phyloP scores from a whole-genome alignment of 352 stramenopile species.

The Phytophthora niederhauseri region DNA sequence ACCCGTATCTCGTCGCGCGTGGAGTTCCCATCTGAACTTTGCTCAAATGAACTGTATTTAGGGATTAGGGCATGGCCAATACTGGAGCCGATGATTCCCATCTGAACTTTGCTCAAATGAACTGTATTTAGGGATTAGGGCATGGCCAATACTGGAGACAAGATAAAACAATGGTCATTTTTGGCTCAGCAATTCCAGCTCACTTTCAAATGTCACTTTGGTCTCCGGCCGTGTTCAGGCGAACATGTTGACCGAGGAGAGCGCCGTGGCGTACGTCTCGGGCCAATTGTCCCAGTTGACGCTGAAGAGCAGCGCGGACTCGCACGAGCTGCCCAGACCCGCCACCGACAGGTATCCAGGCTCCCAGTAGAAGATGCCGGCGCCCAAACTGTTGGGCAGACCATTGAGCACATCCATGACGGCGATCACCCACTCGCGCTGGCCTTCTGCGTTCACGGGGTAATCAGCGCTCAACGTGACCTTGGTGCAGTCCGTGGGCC shows the following conservation, averaged over 20 bases:
- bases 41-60: neutral
- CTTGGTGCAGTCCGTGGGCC: constrained; percentile 29
- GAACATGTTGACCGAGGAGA: constrained; percentile 35
- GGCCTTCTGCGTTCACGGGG: constrained; percentile 26
- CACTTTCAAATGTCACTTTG: neutral
- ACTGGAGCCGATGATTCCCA: constrained; percentile 10
- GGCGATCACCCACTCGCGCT: constrained; percentile 34
- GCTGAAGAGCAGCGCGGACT: constrained; percentile 35
- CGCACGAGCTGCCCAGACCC: constrained; percentile 35
- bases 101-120: neutral
- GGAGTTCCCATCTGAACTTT: constrained; percentile 1
- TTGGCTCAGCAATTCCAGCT: neutral
- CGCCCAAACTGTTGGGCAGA: constrained; percentile 25
- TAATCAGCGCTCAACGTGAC: constrained; percentile 19
- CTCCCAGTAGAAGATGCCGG: constrained; percentile 44
- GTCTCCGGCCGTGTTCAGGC: constrained; percentile 1
- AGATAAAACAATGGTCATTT: constrained; percentile 3
- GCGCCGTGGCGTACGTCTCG: constrained; percentile 28
- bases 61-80: neutral
- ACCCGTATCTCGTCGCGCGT: no score
- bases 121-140: constrained; percentile 1
- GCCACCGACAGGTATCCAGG: constrained; percentile 29
- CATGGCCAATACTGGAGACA: constrained; percentile 4
- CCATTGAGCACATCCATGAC: constrained; percentile 28
- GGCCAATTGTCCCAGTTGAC: constrained; percentile 37